These are phyloP conservation scores for Pseudoperonospora humuli DNA, from an alignment of 352 stramenopile species.

Conservation along the genomic window DNA sequence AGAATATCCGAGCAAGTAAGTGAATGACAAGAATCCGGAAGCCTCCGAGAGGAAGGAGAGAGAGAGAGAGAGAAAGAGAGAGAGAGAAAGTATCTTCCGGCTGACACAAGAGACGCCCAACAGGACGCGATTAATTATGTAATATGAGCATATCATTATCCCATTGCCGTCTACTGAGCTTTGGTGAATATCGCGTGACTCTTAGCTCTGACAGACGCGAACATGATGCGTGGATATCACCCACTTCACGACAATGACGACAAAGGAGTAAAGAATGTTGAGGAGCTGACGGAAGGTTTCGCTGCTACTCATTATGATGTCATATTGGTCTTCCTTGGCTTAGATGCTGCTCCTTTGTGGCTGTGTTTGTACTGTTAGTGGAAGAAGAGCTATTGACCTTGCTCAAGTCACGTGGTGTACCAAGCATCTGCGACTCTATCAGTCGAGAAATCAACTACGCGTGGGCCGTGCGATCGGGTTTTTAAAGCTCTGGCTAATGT, in stretches of 20 bases:
- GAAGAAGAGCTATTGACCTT: conserved; percentile 58
- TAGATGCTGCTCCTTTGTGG: conserved; percentile 2
- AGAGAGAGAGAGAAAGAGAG: conserved; percentile 22
- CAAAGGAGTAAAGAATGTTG: background rate
- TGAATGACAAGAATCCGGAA: conserved; percentile 9
- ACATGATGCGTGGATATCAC: conserved; percentile 29
- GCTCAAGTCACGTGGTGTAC: conserved; percentile 53
- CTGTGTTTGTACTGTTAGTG: conserved; percentile 17
- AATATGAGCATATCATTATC: conserved; percentile 39
- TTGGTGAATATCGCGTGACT: conserved; percentile 1
- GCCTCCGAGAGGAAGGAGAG: conserved; percentile 27
- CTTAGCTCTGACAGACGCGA: conserved; percentile 6
- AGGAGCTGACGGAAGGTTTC: conserved; percentile 34
- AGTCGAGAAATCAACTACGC: conserved; percentile 72
- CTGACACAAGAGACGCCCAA: conserved; percentile 8
- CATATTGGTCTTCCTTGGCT: background rate
- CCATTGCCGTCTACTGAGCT: conserved; percentile 3
- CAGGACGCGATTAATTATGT: conserved; percentile 36
- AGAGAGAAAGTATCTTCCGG: conserved; percentile 25
- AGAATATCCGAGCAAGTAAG: conserved; percentile 6
- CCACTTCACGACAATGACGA: conserved; percentile 13
- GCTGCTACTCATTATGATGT: conserved; percentile 1
- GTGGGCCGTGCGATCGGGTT: conserved; percentile 61
- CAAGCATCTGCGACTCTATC: conserved; percentile 62
- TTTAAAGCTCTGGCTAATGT: conserved; percentile 56